Conservation (phyloP, 2,329 filamentous ascomycete genomes). For the Penicillium sp. region DNA sequence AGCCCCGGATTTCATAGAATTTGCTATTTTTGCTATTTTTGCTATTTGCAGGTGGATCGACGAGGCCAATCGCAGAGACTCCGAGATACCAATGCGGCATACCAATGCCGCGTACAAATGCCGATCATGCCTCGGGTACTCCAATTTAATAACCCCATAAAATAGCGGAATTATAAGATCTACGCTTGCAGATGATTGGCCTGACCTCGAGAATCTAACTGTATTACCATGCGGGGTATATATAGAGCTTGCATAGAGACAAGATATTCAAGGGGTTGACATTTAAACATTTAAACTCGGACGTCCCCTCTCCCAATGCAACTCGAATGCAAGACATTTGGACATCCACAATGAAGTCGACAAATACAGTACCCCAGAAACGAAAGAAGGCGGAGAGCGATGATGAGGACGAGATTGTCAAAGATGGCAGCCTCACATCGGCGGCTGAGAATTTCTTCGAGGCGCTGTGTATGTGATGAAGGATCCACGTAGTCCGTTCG, state of each 20-base stretch:
- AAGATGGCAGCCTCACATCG: conserved; percentile 6
- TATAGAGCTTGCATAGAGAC: neutral
- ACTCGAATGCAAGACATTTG: neutral
- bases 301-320: neutral
- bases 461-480: conserved; percentile 14
- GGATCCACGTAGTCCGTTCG: neutral
- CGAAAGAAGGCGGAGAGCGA: neutral
- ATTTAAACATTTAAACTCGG: neutral
- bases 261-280: neutral
- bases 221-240: neutral
- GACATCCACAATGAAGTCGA: neutral
- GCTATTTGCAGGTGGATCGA: neutral
- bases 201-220: neutral
- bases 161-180: neutral
- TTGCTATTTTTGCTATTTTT: too few relatives aligned
- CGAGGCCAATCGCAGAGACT: conserved; percentile 1
- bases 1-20: neutral
- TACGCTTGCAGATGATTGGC: neutral
- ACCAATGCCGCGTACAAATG: neutral
- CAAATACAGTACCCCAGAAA: neutral
- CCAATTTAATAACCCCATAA: neutral
- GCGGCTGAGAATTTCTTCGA: conserved; percentile 23
- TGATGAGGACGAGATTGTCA: neutral
- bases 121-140: conserved; percentile 1
- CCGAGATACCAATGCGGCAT: neutral